Evolutionary conservation across 345 rosid species (phyloP), one percentile per base, ranked within the genome.

Genomic region (Rhizophora mangle): DNA sequence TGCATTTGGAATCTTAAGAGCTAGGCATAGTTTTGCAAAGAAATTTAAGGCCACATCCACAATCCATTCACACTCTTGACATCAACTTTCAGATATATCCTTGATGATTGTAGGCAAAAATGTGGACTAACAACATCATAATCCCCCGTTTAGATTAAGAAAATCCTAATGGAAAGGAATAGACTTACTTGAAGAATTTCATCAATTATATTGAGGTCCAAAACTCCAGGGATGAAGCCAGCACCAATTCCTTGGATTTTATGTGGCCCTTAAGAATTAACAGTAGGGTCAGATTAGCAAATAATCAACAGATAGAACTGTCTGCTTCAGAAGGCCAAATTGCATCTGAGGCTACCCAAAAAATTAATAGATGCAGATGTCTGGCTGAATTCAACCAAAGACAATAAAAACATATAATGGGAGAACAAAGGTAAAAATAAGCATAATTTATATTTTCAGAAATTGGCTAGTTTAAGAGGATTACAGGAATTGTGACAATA

Each of bases 191-290:
- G 96, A 83, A 93, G 73, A 69, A 88, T 89, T 85, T 91, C 96
- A 79, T 93, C 95, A 6, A 91, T 76, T 22, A 86, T 60, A 77
- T 69, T 66, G 62, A 89, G 88, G 32, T 89, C 85, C 89, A 93
- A 82, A 73, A 93, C 97, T 68, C 91, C 79, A 27, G 98, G 98
- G 43, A 89, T 68, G 71, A 93, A 93, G 67, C 93, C 98, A 71
- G 96, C 98, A 62, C 98, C 96, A 60, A 93, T 89, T 72, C 97
- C 98, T 80, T 91, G 98, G 78, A 93, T 91, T 82, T 91, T 93
- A 82, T 91, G 98, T 26, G 97, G 96, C 47, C 98, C 96, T 93
- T 62, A 26, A 21, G 55, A 21, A 43, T 46, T 24, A 39, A 13
- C 47, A 36, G 27, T 13, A 32, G 34, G 31, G n/a, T 54, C 29